These are phyloP conservation scores for Solanum stenotomum DNA, from an alignment of 257 asterid species.

Conservation along the genomic window DNA sequence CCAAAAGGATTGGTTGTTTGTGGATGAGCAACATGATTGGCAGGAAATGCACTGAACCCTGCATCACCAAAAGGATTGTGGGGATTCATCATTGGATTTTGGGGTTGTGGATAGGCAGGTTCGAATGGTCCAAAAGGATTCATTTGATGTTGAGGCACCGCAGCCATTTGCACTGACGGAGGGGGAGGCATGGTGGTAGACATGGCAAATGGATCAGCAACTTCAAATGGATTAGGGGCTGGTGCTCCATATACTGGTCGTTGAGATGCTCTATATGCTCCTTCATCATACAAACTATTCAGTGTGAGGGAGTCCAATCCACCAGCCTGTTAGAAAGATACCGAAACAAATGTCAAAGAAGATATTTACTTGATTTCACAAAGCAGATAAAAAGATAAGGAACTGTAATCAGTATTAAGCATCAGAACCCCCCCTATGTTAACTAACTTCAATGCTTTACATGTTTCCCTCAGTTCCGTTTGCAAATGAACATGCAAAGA, in stretches of 20 bases:
- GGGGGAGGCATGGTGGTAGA: conserved; percentile 38
- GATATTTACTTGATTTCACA: neutral
- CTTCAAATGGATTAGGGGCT: conserved; percentile 93
- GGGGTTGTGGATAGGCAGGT: conserved; percentile 50
- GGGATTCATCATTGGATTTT: conserved; percentile 30
- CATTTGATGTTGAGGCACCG: conserved; percentile 39
- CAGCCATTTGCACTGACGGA: conserved; percentile 45
- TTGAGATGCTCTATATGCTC: conserved; percentile 85
- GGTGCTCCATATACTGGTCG: conserved; percentile 81
- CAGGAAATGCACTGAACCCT: conserved; percentile 58
- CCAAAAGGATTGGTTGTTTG: conserved; percentile 75
- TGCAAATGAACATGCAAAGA: neutral
- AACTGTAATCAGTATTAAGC: neutral
- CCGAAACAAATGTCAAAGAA: neutral
- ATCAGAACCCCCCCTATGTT: neutral
- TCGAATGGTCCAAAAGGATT: conserved; percentile 75
- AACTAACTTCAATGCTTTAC: neutral
- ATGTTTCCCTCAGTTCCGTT: neutral
- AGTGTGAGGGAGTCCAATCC: conserved; percentile 90
- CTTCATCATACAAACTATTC: conserved; percentile 74
- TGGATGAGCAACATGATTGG: conserved; percentile 30
- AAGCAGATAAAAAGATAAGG: neutral
- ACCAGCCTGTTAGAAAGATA: conserved; percentile 55
- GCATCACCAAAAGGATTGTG: conserved; percentile 79
- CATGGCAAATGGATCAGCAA: conserved; percentile 57